Base-by-base conservation (phyloP, 2,329 filamentous ascomycete genomes). In the Akanthomyces dipterigenus region DNA sequence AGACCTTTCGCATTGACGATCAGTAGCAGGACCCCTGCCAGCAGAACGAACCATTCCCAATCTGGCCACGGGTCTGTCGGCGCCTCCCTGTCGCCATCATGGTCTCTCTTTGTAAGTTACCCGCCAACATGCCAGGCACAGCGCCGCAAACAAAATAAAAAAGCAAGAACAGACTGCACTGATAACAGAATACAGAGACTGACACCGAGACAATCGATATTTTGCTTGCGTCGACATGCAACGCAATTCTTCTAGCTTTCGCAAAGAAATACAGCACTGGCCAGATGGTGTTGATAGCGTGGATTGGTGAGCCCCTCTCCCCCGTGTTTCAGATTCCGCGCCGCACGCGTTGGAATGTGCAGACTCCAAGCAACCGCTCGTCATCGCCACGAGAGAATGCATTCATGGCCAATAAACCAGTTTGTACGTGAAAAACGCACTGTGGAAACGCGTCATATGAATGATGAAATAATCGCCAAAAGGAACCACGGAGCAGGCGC, bases 1-100 rank as follows among this genome's bases (percentile, higher is more conserved):
- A 49, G 55, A 58, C 55, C 55, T 49, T 49, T 49, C 42, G 55
- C 55, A 58, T 50, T 50, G 55, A 58, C 43, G 55, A 58, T 58
- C 55, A 58, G 14, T 34, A 56, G 34, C 6, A n/a, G 8, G 22
- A 58, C 36, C 55, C 55, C 55, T 49, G 54, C 20, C 24, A 14
- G 22, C 43, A 22, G 46, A 18, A 16, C 26, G 34, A 48, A 48
- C 43, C 22, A 58, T 31, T 48, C 40, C 40, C 40, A 45, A 16
- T 24, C 14, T n/a, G 36, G 49, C 20, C n/a, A 53, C 28, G 6
- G 34, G 49, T 22, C 31, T 53, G 3, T 16, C 36, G 36, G 36
- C 36, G 14, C 14, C 36, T 9, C 36, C 34, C 50, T 54, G 2
- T 16, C 12, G n/a, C n/a, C n/a, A 26, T 6, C 20, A 20, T 49